phyloP scores from a whole-genome alignment of 2,329 filamentous ascomycete genomes.

The Ceratocystis lukuohia region DNA sequence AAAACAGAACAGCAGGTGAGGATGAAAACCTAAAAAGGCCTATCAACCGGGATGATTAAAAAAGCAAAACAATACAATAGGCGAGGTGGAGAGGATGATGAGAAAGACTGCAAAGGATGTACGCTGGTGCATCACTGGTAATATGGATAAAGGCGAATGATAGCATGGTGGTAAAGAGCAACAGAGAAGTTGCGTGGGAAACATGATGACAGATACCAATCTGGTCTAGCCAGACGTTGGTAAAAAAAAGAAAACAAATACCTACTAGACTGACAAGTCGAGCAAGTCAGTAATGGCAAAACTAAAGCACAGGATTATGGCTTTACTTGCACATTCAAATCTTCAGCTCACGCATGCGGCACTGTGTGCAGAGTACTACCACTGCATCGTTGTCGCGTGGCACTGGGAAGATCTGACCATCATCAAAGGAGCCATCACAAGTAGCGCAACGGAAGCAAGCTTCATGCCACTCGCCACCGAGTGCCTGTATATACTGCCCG shows the following conservation, averaged over 20 bases:
- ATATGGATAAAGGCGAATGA: background rate
- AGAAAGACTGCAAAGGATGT: background rate
- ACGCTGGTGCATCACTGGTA: background rate
- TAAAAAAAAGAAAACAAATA: background rate
- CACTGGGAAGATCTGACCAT: constrained; percentile 52
- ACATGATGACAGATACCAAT: background rate
- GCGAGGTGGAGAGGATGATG: background rate
- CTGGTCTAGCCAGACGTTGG: background rate
- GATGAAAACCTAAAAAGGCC: background rate
- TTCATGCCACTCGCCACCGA: constrained; percentile 89
- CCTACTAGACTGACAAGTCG: constrained; percentile 5
- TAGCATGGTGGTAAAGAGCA: background rate
- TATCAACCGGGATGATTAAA: background rate
- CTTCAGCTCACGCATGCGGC: constrained; percentile 48
- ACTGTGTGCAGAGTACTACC: constrained; percentile 47
- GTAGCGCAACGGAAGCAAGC: constrained; percentile 72
- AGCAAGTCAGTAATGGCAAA: background rate
- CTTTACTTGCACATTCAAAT: constrained; percentile 24
- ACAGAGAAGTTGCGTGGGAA: background rate
- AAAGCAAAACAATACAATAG: constrained; percentile 2
- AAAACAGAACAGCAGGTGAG: constrained; percentile 11
- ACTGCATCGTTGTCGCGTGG: constrained; percentile 32
- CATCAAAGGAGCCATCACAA: constrained; percentile 47
- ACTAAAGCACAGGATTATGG: background rate
- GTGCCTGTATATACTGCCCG: constrained; percentile 76